Conservation (phyloP, 164 flowering plant genomes). For the Annona squamosa region DNA sequence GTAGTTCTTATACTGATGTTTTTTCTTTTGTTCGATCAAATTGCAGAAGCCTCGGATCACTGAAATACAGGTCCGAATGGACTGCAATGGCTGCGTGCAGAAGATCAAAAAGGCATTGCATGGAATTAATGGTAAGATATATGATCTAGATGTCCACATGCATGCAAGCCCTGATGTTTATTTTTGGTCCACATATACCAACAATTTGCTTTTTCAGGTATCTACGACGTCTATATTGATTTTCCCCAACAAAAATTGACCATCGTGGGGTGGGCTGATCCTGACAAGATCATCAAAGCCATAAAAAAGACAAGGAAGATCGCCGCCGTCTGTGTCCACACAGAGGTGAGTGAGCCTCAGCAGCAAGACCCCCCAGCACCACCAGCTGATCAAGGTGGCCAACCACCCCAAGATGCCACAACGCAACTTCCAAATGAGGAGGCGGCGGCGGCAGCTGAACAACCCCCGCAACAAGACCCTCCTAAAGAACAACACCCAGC, state of each 20-base stretch:
- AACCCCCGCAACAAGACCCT: constrained; percentile 24
- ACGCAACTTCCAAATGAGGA: constrained; percentile 31
- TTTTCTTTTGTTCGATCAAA: not conserved
- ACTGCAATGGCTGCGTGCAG: constrained; percentile 97
- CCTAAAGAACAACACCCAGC: constrained; percentile 35
- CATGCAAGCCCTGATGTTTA: not conserved
- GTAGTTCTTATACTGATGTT: no score
- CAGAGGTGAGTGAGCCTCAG: constrained; percentile 33
- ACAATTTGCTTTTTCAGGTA: constrained; percentile 40
- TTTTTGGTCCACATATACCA: not conserved
- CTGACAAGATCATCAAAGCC: constrained; percentile 71
- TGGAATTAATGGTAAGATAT: constrained; percentile 51
- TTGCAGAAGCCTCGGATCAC: constrained; percentile 69
- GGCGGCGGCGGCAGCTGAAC: constrained; percentile 29
- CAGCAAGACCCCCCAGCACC: constrained; percentile 39
- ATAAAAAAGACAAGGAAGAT: constrained; percentile 73
- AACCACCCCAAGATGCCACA: constrained; percentile 5
- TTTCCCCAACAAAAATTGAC: constrained; percentile 78
- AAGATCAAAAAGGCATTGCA: constrained; percentile 86
- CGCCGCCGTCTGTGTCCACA: constrained; percentile 68
- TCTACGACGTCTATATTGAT: constrained; percentile 59
- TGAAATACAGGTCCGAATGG: constrained; percentile 85
- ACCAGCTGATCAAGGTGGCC: not conserved
- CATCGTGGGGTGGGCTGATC: constrained; percentile 81
- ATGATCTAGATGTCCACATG: not conserved